phyloP scores from a whole-genome alignment of 345 rosid genomes.

The Syzygium aromaticum region DNA sequence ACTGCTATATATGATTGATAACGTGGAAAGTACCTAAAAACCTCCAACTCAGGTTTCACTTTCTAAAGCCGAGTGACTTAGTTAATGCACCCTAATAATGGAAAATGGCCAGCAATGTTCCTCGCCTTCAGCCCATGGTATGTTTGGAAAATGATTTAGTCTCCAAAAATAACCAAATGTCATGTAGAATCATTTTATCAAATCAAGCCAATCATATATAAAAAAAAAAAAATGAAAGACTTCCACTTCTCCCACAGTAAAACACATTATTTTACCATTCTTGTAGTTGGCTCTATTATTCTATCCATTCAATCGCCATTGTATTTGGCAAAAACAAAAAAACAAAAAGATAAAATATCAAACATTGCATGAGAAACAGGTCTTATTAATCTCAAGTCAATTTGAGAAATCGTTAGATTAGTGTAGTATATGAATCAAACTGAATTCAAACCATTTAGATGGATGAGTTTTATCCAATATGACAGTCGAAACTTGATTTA shows the following conservation, averaged over 20 bases:
- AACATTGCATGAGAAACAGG: background rate
- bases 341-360: no score
- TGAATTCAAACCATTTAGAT: background rate
- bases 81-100: background rate
- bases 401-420: background rate
- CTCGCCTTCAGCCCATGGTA: background rate
- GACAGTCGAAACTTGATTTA: no score
- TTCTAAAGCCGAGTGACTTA: background rate
- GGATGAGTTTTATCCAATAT: background rate
- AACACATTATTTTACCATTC: no score
- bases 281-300: background rate
- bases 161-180: no score
- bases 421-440: no score
- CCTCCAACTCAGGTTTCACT: background rate
- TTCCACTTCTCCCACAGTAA: background rate
- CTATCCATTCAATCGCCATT: background rate
- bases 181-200: no score
- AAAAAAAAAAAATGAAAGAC: no score
- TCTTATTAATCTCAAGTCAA: background rate
- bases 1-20: background rate
- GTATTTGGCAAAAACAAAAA: no score
- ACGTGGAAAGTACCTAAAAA: background rate
- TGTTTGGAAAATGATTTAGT: no score
- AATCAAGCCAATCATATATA: no score
- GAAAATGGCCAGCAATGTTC: background rate